Conservation (phyloP, 2,329 filamentous ascomycete genomes). For the Fusarium keratoplasticum region DNA sequence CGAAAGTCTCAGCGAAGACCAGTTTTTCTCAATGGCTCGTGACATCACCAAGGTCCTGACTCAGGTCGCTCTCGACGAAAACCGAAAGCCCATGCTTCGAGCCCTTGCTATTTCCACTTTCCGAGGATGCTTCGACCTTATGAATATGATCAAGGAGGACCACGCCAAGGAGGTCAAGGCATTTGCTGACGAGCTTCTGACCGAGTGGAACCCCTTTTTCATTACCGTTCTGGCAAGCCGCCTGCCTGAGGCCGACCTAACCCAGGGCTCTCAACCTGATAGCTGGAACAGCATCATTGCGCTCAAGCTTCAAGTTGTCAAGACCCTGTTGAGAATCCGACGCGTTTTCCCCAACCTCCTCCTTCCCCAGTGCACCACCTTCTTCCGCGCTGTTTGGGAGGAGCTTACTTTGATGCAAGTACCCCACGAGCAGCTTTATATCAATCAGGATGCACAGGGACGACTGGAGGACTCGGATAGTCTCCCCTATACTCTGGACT, state of each 20-base stretch:
- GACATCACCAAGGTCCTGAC: constrained; percentile 88
- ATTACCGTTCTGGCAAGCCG: constrained; percentile 79
- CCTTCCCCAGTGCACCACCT: constrained; percentile 81
- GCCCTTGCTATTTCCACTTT: constrained; percentile 92
- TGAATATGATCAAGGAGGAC: constrained; percentile 97
- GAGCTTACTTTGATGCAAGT: constrained; percentile 81
- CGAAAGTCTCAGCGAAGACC: constrained; percentile 91
- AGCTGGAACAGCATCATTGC: constrained; percentile 85
- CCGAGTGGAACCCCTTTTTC: constrained; percentile 91
- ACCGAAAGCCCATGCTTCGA: constrained; percentile 79
- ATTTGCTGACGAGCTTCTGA: constrained; percentile 89
- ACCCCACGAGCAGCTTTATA: constrained; percentile 85
- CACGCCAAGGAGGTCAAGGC: constrained; percentile 86
- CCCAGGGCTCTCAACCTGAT: constrained; percentile 65
- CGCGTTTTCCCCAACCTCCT: constrained; percentile 85
- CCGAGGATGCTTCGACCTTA: constrained; percentile 89
- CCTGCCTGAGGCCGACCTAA: constrained; percentile 72
- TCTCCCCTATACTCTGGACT: constrained; percentile 94
- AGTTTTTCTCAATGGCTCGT: constrained; percentile 91
- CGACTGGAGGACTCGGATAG: constrained; percentile 90
- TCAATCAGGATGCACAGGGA: constrained; percentile 86
- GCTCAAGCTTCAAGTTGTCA: constrained; percentile 93
- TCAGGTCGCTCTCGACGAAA: constrained; percentile 81
- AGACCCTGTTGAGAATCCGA: constrained; percentile 91
- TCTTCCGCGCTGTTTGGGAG: constrained; percentile 91